Evolutionary conservation across 192 early-diverging fungal genomes (phyloP), one percentile per base, ranked within the genome.

Genomic region (Backusella morwellensis): DNA sequence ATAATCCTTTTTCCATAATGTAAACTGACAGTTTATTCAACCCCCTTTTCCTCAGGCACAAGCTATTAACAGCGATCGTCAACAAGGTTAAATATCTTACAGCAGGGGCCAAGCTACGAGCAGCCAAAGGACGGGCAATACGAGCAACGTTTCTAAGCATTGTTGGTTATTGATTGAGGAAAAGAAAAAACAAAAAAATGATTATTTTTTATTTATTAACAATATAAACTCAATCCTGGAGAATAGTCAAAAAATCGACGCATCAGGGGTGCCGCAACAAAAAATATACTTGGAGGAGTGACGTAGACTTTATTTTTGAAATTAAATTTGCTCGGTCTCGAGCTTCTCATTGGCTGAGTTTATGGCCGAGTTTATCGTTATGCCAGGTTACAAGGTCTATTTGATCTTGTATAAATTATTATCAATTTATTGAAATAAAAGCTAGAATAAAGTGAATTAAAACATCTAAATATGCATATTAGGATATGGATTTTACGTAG

Each of bases 81-180:
- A 73, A 38, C 34, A 73, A 32, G 32, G 23, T 66, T 52, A 66
- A 35, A 23, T 41, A 52, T 69, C 75, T 75, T 82, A 85, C 75
- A 83, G 82, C 87, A 78, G 87, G 82, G 56, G 85, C 84, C 82
- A 85, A 77, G 81, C 81, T 75, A 76, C 82, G 81, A 70, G 83
- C 84, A 41, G 81, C 85, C 47, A 85, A 77, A 69, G 88, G 82
- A 76, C 84, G 80, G 70, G 85, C 86, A 83, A 84, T 83, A 75
- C 83, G 83, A 81, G 79, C 80, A 77, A 87, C 78, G 83, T 85
- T 85, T 81, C 86, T 81, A 74, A 87, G 80, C 86, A 87, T 87
- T 82, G 74, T 75, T 81, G 68, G 50, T 74, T 54, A 29, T 35
- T 59, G 23, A 63, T 59, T 36, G 73, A 36, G 35, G 63, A 66